Percentiles rank a stretch among this genome's conserved stretches.
These are phyloP conservation scores for Pyricularia sp. DNA, from an alignment of 2,329 filamentous ascomycete species.

Conservation along the genomic window DNA sequence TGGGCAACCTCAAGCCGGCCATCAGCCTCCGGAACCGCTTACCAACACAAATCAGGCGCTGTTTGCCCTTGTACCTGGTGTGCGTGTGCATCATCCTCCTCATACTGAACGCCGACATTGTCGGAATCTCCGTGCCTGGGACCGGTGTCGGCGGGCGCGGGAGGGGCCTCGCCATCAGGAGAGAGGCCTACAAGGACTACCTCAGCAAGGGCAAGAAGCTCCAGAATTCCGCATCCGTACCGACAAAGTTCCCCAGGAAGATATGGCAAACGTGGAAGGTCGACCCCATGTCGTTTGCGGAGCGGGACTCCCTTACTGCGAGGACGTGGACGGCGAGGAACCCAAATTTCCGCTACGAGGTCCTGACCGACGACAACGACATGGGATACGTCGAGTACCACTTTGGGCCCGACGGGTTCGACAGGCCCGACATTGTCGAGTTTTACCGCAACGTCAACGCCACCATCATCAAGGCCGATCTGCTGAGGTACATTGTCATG, in stretches of 20 bases:
- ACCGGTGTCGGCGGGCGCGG: neutral
- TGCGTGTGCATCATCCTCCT: slow-evolving; percentile 31
- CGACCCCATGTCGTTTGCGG: slow-evolving; percentile 51
- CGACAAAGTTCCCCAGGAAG: slow-evolving; percentile 44
- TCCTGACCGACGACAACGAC: slow-evolving; percentile 56
- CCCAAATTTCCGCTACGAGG: slow-evolving; percentile 53
- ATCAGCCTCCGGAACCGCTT: slow-evolving; percentile 16
- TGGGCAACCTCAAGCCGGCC: neutral
- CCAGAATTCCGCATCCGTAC: neutral
- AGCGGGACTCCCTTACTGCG: slow-evolving; percentile 45
- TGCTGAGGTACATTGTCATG: slow-evolving; percentile 54
- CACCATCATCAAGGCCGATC: slow-evolving; percentile 53
- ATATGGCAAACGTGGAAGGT: slow-evolving; percentile 72
- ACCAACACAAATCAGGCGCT: slow-evolving; percentile 24
- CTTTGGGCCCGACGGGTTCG: slow-evolving; percentile 50
- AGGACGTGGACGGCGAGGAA: slow-evolving; percentile 55
- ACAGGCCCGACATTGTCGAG: slow-evolving; percentile 51
- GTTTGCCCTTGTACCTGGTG: slow-evolving; percentile 30
- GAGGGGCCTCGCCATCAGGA: neutral
- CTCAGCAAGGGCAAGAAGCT: neutral
- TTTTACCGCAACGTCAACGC: slow-evolving; percentile 47
- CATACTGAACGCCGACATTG: slow-evolving; percentile 30
- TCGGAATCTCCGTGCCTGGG: slow-evolving; percentile 13
- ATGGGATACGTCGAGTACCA: slow-evolving; percentile 54
- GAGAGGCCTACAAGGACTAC: slow-evolving; percentile 4